Conservation (phyloP, 2,329 filamentous ascomycete genomes). For the Trichoderma semiorbis region DNA sequence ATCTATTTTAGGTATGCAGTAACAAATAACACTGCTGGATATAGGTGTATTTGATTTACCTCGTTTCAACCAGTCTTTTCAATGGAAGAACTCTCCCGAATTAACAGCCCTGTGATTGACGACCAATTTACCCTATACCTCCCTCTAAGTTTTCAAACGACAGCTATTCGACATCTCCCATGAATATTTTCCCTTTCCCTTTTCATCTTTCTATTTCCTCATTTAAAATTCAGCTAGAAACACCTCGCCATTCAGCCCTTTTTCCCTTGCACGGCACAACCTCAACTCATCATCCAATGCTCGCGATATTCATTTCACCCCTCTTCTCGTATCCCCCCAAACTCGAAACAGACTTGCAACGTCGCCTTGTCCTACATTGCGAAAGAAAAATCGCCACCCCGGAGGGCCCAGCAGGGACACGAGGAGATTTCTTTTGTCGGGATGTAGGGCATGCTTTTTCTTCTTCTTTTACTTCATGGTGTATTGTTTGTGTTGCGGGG, state of each 20-base stretch:
- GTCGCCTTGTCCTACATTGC: slow-evolving; percentile 4
- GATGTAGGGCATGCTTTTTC: background rate
- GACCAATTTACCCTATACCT: background rate
- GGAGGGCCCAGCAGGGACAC: background rate
- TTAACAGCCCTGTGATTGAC: background rate
- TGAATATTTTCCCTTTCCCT: background rate
- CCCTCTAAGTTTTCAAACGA: background rate
- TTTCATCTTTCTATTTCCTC: background rate
- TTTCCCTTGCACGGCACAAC: background rate
- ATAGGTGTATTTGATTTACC: background rate
- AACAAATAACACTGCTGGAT: background rate
- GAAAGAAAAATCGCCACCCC: background rate
- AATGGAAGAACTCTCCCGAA: background rate
- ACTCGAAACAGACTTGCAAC: slow-evolving; percentile 18
- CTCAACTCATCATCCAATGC: background rate
- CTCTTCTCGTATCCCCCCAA: slow-evolving; percentile 3
- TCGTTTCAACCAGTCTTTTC: background rate
- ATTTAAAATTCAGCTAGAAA: background rate
- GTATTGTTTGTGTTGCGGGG: background rate
- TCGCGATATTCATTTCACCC: background rate
- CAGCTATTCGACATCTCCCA: background rate
- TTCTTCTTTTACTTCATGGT: background rate
- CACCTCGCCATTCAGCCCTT: background rate
- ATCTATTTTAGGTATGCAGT: background rate
- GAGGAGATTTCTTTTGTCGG: background rate